Base-by-base conservation (phyloP, 192 early-diverging fungal species). In the Linnemannia schmuckeri region DNA sequence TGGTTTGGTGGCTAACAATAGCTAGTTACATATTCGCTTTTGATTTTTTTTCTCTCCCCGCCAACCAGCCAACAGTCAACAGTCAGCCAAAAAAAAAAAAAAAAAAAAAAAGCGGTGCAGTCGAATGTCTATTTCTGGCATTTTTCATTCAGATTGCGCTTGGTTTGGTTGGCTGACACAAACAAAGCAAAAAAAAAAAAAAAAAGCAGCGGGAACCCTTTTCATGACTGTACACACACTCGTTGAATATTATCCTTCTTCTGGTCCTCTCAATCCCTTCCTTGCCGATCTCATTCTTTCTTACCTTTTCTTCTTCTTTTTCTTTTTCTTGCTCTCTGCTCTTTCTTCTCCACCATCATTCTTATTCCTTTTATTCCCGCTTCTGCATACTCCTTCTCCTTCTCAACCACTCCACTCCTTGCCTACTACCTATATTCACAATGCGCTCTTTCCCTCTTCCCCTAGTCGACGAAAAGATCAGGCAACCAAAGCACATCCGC, bases 401-500 rank as follows among this genome's bases (percentile, higher is more conserved):
- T n/a, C 30, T 46, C 27, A n/a, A 22, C 24, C 47, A 30, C 27
- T 7, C 47, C 12, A 52, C n/a, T 4, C 30, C 10, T n/a, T 35
- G 0, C 27, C 7, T 74, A 42, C 7, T 35, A 37, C 37, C 24
- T 35, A 72, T n/a, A 72, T 41, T n/a, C 70, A 72, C 70, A 22
- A 40, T 42, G 41, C 70, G 61, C 70, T 49, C 73, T 27, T 20
- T 33, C 73, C 37, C 47, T 18, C 40, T 37, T 33, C 27, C 27
- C 6, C n/a, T 35, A 44, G 46, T 35, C 33, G 73, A 74, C 73
- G 73, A 74, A 30, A 74, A 74, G 47, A 54, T 27, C 70, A 66
- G 35, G 61, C 77, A 38, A 33, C 46, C 40, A 71, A 78, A 40
- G 33, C 68, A n/a, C 83, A 57, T 55, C 40, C 74, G 18, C 74